phyloP scores from a whole-genome alignment of 371 early-diverging fungal genomes.

The Lichtheimia ramosa region DNA sequence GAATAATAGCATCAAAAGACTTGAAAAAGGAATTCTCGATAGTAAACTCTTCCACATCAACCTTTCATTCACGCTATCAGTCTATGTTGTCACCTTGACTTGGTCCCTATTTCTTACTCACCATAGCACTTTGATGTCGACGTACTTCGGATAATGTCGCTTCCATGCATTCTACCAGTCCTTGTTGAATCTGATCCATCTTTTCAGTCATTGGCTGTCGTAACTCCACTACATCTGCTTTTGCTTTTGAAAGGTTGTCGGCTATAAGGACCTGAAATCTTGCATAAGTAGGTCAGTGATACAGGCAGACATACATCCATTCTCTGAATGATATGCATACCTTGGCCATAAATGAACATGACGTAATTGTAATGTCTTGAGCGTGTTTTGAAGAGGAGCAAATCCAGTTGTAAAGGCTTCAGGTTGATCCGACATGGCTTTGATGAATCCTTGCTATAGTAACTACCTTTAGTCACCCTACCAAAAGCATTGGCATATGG shows the following conservation, averaged over 20 bases:
- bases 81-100: too few relatives aligned
- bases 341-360: slow-evolving; percentile 90
- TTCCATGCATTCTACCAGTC: slow-evolving; percentile 85
- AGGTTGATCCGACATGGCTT: slow-evolving; percentile 92
- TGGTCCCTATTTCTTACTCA: slow-evolving; percentile 12
- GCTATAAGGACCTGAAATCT: slow-evolving; percentile 77
- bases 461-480: not conserved
- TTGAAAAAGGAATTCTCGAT: slow-evolving; percentile 84
- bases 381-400: slow-evolving; percentile 81
- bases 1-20: slow-evolving; percentile 77
- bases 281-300: not conserved
- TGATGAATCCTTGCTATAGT: slow-evolving; percentile 79
- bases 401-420: slow-evolving; percentile 76
- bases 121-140: slow-evolving; percentile 54
- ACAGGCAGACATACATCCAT: not conserved
- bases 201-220: slow-evolving; percentile 76
- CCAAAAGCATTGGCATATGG: not conserved
- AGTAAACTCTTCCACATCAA: slow-evolving; percentile 83
- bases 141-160: slow-evolving; percentile 78
- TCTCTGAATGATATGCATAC: slow-evolving; percentile 21
- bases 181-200: slow-evolving; percentile 85
- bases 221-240: slow-evolving; percentile 75
- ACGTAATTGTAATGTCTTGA: slow-evolving; percentile 80
- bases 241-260: slow-evolving; percentile 55
- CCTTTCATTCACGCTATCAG: slow-evolving; percentile 17